Percentiles rank a stretch among this genome's conserved stretches.
These are phyloP conservation scores for Kazachstania bromeliacearum DNA, from an alignment of 805 yeast genomes.

Conservation along the genomic window DNA sequence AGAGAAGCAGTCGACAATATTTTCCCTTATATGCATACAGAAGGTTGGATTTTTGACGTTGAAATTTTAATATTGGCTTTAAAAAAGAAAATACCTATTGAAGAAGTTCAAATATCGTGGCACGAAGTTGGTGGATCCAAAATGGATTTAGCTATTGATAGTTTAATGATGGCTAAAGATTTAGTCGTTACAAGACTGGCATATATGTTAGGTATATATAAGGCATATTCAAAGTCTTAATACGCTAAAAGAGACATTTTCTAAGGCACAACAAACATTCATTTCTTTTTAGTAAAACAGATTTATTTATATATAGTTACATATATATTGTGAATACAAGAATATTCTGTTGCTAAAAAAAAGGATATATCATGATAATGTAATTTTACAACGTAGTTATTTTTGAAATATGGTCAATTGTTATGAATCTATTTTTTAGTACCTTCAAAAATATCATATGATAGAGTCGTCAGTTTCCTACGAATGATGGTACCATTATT, in stretches of 20 bases:
- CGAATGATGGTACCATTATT: slow-evolving; percentile 48
- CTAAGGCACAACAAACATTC: slow-evolving; percentile 2
- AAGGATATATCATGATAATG: no score
- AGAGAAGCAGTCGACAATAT: slow-evolving; percentile 52
- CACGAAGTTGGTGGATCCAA: slow-evolving; percentile 95
- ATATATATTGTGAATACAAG: no score
- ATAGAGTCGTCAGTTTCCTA: slow-evolving; percentile 27
- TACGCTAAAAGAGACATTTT: background rate
- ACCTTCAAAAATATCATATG: slow-evolving; percentile 31
- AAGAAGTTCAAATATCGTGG: slow-evolving; percentile 87
- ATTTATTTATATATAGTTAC: no score
- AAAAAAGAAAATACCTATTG: slow-evolving; percentile 54
- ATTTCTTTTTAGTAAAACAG: no score
- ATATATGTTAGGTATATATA: slow-evolving; percentile 75
- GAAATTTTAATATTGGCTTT: slow-evolving; percentile 78
- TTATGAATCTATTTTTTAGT: slow-evolving; percentile 25
- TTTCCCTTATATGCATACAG: slow-evolving; percentile 90
- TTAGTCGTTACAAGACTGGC: slow-evolving; percentile 85
- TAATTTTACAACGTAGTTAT: no score
- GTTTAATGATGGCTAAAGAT: slow-evolving; percentile 89
- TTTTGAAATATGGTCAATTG: no score
- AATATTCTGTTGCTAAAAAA: no score
- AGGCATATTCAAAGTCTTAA: slow-evolving; percentile 20
- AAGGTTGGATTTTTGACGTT: slow-evolving; percentile 97
- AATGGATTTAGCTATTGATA: slow-evolving; percentile 83